These are phyloP conservation scores for Crithidia mellificae DNA, from an alignment of 208 protist species.

Conservation along the genomic window DNA sequence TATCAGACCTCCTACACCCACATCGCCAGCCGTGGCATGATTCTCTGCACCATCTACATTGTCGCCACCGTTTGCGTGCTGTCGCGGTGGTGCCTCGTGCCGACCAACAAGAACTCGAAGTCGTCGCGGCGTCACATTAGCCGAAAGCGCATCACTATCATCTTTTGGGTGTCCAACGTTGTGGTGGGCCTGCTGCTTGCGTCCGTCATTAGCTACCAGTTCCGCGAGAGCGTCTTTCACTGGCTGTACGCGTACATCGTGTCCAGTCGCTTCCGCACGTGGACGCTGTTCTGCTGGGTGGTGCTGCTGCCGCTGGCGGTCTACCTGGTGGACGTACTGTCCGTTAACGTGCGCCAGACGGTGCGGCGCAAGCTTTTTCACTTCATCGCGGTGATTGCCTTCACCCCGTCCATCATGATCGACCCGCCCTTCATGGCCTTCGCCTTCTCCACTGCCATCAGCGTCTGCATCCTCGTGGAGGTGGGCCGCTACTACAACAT, in stretches of 20 bases:
- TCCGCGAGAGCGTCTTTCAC: constrained; percentile 52
- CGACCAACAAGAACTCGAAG: constrained; percentile 73
- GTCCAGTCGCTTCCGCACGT: constrained; percentile 59
- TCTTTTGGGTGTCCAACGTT: constrained; percentile 58
- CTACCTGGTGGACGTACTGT: constrained; percentile 50
- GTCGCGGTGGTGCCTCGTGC: constrained; percentile 55
- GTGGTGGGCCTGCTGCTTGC: constrained; percentile 35
- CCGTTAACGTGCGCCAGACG: constrained; percentile 44
- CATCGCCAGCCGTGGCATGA: constrained; percentile 65
- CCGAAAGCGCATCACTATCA: constrained; percentile 59
- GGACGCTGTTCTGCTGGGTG: constrained; percentile 59
- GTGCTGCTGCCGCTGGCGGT: constrained; percentile 58
- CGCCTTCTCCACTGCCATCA: constrained; percentile 66
- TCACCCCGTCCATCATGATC: constrained; percentile 76
- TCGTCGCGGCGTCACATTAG: constrained; percentile 63
- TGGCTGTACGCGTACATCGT: constrained; percentile 77
- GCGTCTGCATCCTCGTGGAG: constrained; percentile 60
- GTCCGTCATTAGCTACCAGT: constrained; percentile 54
- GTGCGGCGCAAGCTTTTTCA: constrained; percentile 89
- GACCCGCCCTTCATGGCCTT: constrained; percentile 85
- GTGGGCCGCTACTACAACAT: constrained; percentile 69
- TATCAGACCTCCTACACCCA: constrained; percentile 74
- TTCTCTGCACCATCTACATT: constrained; percentile 68
- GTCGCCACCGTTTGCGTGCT: constrained; percentile 37
- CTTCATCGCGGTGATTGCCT: constrained; percentile 77